Base-by-base conservation (phyloP, 2,329 filamentous ascomycete genomes). In the Podosphaera leucotricha region DNA sequence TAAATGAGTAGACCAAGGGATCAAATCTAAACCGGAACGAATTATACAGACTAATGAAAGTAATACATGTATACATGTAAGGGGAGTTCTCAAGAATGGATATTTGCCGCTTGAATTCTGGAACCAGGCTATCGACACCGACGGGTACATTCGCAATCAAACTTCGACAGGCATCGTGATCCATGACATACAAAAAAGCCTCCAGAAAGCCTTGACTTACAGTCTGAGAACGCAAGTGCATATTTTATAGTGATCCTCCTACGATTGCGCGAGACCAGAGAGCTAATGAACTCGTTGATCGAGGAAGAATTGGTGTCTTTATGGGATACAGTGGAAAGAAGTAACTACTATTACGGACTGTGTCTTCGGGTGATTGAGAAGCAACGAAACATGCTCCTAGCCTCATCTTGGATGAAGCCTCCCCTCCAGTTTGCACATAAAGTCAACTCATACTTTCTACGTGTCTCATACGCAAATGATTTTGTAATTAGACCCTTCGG, bases 291-390 rank as follows among this genome's bases (percentile, higher is more conserved):
- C 39, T 41, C 21, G 39, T 41, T n/a, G 20, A 41, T 16, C 21
- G 20, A 28, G 39, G 39, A 16, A 26, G 39, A 41, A 28, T 41
- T 28, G 39, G 39, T 41, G 18, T 41, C 21, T 41, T 41, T 28
- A 41, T 41, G 39, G 39, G 39, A 6, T 41, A 41, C 18, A 41
- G 21, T 41, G 39, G n/a, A n/a, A n/a, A n/a, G n/a, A n/a, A n/a
- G n/a, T n/a, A n/a, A n/a, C n/a, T n/a, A n/a, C n/a, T n/a, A n/a
- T n/a, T n/a, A n/a, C n/a, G n/a, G n/a, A n/a, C n/a, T n/a, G n/a
- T n/a, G n/a, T n/a, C n/a, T n/a, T n/a, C n/a, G n/a, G n/a, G n/a
- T n/a, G n/a, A n/a, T n/a, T n/a, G n/a, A n/a, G n/a, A n/a, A n/a
- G n/a, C n/a, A n/a, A n/a, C n/a, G n/a, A n/a, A n/a, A n/a, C n/a